Base-by-base conservation (phyloP, 805 yeast genomes). In the Wickerhamomyces tratensis region DNA sequence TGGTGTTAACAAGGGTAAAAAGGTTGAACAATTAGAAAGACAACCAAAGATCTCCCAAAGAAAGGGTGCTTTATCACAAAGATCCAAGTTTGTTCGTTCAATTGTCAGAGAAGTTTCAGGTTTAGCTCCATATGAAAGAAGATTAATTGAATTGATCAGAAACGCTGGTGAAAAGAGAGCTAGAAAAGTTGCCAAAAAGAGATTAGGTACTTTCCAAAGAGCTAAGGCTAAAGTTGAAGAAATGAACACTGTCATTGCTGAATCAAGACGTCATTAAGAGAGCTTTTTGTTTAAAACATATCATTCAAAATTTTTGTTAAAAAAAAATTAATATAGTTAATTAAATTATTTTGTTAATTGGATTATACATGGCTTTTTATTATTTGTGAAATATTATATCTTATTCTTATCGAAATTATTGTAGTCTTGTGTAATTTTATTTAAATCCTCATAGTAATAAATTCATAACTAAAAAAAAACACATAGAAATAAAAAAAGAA, bases 161-260 rank as follows among this genome's bases (percentile, higher is more conserved):
- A 93, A 94, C 79, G 89, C 96, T 71, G 96, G 96, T 82, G 99
- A 93, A 79, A 93, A 93, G 95, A 93, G 98, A 81, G 98, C 99
- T 61, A 86, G 93, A 87, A 93, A 93, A 88, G 88, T 93, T 69
- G 97, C 98, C 59, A 93, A 93, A 93, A 93, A 86, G 95, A 91
- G 93, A 86, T 86, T 93, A 69, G 99, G 99, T 77, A 87, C 98
- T 64, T 95, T 91, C 84, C 82, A 81, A 79, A 94, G 99, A 82
- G 97, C 98, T 65, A 86, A 87, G 86, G 93, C 87, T 72, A 93
- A 93, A 89, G 95, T 93, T 70, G 99, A 93, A 77, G 96, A 89
- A 76, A 85, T 94, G 89, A 86, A 77, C 83, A 72, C 76, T 70
- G 79, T 91, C 79, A 91, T 91, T 73, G 85, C 95, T 70, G 95